Percentiles rank a stretch among this genome's conserved stretches.
Conservation (phyloP, 345 rosid genomes). For the Microcos paniculata region DNA sequence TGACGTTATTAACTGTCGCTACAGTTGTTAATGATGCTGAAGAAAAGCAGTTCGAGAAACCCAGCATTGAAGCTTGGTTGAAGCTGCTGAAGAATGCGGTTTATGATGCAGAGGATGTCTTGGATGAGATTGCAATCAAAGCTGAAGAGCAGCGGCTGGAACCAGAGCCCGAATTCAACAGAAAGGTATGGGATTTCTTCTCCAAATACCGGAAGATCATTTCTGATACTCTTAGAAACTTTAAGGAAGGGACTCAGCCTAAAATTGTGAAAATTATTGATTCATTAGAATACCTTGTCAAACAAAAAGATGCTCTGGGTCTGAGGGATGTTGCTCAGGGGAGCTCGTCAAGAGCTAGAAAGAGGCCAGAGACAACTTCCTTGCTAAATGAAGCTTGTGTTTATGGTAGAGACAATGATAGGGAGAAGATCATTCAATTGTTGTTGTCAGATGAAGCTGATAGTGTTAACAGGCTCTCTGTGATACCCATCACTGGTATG, state of each 20-base stretch:
- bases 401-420: background rate
- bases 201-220: background rate
- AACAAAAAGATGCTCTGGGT: constrained; percentile 12
- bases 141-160: background rate
- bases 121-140: constrained; percentile 17
- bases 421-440: background rate
- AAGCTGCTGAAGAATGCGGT: constrained; percentile 15
- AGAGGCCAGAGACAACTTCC: constrained; percentile 16
- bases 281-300: background rate
- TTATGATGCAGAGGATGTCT: constrained; percentile 12
- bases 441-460: background rate
- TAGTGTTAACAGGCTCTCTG: background rate
- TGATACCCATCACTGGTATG: constrained; percentile 13
- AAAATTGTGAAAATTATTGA: constrained; percentile 5
- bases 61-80: constrained; percentile 9
- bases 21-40: constrained; percentile 5
- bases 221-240: background rate
- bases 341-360: background rate
- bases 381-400: constrained; percentile 3
- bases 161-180: background rate
- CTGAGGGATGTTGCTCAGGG: constrained; percentile 7
- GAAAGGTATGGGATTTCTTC: background rate
- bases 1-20: background rate
- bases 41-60: constrained; percentile 17
- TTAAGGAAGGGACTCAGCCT: background rate